Conservation (phyloP, 495 filamentous ascomycete species). For the Penicillium canariense region DNA sequence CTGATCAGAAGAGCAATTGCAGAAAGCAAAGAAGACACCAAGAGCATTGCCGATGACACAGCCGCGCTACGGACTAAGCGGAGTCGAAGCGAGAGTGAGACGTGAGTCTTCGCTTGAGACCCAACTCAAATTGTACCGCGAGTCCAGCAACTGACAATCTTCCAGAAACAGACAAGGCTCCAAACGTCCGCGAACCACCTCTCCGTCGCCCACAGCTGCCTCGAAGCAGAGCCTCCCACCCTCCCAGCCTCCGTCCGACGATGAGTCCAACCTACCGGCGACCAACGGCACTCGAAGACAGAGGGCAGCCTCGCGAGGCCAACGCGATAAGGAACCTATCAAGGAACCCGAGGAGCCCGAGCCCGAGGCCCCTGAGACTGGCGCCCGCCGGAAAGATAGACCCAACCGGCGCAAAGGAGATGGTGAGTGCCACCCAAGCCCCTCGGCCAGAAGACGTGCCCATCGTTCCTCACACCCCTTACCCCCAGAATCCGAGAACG, state of each 20-base stretch:
- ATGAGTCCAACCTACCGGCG: slow-evolving; percentile 52
- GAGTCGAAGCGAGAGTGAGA: slow-evolving; percentile 87
- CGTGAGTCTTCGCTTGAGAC: slow-evolving; percentile 56
- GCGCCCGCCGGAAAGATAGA: slow-evolving; percentile 70
- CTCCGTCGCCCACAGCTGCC: slow-evolving; percentile 62
- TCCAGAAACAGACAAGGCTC: slow-evolving; percentile 52
- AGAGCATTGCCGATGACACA: slow-evolving; percentile 46
- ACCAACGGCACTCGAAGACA: slow-evolving; percentile 62
- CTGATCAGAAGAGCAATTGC: slow-evolving; percentile 85
- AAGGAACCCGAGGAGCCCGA: slow-evolving; percentile 67
- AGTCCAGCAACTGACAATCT: slow-evolving; percentile 22
- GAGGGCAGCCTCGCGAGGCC: slow-evolving; percentile 61
- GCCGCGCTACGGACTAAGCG: slow-evolving; percentile 68
- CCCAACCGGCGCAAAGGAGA: slow-evolving; percentile 71
- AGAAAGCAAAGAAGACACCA: slow-evolving; percentile 78
- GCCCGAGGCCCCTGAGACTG: slow-evolving; percentile 64
- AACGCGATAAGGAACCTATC: slow-evolving; percentile 64
- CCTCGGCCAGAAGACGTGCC: not conserved
- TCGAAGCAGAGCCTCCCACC: slow-evolving; percentile 45
- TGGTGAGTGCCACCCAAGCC: slow-evolving; percentile 49
- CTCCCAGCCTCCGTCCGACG: slow-evolving; percentile 66
- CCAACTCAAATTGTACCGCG: slow-evolving; percentile 1
- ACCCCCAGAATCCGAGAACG: slow-evolving; percentile 37
- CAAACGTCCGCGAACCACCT: slow-evolving; percentile 74
- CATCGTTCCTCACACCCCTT: slow-evolving; percentile 5